Evolutionary conservation across 1,284 basidiomycete genomes (phyloP).

Genomic region (Rhodofomes roseus): DNA sequence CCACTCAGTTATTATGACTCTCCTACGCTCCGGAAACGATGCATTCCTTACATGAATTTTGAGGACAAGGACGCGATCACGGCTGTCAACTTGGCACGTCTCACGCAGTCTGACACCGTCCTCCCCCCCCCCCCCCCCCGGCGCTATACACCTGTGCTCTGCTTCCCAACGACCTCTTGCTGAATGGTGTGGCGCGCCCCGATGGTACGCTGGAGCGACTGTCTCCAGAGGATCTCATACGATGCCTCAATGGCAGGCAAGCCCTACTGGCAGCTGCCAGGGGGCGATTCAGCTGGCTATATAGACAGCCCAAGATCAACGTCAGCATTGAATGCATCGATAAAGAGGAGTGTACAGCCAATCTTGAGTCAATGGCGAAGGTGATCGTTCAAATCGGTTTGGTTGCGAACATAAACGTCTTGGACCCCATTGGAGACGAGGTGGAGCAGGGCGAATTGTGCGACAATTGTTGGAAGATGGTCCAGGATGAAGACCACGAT

Average conservation of each 20-base stretch:
- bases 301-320: too few relatives aligned
- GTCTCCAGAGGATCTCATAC: neutral
- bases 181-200: slow-evolving; percentile 17
- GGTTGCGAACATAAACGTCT: too few relatives aligned
- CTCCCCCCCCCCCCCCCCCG: neutral
- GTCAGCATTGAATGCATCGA: neutral
- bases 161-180: slow-evolving; percentile 36
- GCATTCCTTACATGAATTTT: neutral
- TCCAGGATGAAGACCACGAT: too few relatives aligned
- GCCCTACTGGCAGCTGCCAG: neutral
- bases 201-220: neutral
- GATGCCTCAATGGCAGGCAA: neutral
- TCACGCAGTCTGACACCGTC: neutral
- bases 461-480: too few relatives aligned
- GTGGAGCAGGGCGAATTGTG: too few relatives aligned
- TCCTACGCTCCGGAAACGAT: too few relatives aligned
- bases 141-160: neutral
- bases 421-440: too few relatives aligned
- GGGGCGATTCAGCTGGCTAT: too few relatives aligned
- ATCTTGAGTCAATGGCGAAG: too few relatives aligned
- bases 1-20: neutral
- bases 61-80: neutral
- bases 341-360: too few relatives aligned
- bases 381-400: too few relatives aligned
- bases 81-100: neutral